These are phyloP conservation scores for Aspergillus viridinutans DNA, from an alignment of 2,329 filamentous ascomycete genomes.

Conservation along the genomic window DNA sequence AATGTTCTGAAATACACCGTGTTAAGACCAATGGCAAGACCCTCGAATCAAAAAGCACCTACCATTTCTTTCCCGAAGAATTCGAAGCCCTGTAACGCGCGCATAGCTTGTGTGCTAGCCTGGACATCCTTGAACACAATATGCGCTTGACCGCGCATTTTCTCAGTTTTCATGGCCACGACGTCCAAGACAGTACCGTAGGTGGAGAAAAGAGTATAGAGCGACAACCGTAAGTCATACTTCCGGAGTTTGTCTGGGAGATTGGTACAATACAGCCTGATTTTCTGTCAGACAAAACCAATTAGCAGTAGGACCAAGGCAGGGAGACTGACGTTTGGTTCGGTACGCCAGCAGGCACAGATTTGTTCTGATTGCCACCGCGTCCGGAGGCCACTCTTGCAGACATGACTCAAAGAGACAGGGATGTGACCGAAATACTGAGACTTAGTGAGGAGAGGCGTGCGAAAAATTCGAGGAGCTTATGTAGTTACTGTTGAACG, in stretches of 20 bases:
- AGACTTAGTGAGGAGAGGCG: not conserved
- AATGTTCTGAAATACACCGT: slow-evolving; percentile 62
- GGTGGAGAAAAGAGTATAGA: slow-evolving; percentile 92
- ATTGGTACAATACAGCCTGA: slow-evolving; percentile 82
- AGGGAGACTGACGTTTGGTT: slow-evolving; percentile 66
- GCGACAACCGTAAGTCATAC: slow-evolving; percentile 73
- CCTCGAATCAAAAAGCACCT: slow-evolving; percentile 33
- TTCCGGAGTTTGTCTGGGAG: slow-evolving; percentile 89
- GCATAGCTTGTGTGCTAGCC: slow-evolving; percentile 90
- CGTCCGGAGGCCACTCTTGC: slow-evolving; percentile 39
- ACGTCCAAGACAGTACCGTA: slow-evolving; percentile 91
- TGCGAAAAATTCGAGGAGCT: not conserved
- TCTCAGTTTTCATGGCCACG: slow-evolving; percentile 78
- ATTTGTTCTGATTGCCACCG: slow-evolving; percentile 35
- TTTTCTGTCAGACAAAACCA: slow-evolving; percentile 17
- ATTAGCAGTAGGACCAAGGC: slow-evolving; percentile 1
- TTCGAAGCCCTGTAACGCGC: slow-evolving; percentile 76
- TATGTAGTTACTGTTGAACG: not conserved
- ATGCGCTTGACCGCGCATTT: slow-evolving; percentile 96
- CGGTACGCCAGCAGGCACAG: slow-evolving; percentile 53
- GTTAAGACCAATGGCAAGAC: slow-evolving; percentile 1
- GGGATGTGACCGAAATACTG: not conserved
- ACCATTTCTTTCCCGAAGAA: slow-evolving; percentile 86
- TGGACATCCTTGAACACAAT: slow-evolving; percentile 86
- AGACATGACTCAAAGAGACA: slow-evolving; percentile 26